Conservation (phyloP, 176 grass and related monocot genomes). For the Oryza coarctata region DNA sequence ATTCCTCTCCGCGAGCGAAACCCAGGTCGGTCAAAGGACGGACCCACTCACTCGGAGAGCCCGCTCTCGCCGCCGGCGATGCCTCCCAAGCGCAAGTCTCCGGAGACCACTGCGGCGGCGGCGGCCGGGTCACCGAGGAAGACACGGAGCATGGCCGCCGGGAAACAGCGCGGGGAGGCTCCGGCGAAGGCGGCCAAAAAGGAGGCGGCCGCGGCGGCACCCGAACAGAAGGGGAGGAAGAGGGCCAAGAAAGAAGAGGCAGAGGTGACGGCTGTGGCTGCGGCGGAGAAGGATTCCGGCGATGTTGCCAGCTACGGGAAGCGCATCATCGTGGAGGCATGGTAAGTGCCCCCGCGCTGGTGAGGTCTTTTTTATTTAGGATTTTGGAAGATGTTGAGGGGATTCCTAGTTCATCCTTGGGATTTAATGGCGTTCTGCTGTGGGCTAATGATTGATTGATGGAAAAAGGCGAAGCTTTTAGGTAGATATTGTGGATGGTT, state of each 20-base stretch:
- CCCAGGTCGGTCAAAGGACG: not conserved
- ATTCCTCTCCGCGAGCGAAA: not conserved
- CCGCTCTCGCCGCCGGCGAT: constrained; percentile 1
- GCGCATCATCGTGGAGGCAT: constrained; percentile 50
- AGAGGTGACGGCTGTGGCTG: not conserved
- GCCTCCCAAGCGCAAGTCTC: constrained; percentile 50
- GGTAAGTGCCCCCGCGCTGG: constrained; percentile 13
- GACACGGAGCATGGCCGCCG: constrained; percentile 43
- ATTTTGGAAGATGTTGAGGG: not conserved
- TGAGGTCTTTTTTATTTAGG: not conserved
- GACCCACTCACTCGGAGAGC: not conserved
- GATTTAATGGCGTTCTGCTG: not conserved
- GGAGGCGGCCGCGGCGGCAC: not conserved
- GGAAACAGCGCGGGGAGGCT: constrained; percentile 29
- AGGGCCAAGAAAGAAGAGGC: constrained; percentile 18
- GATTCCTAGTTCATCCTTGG: not conserved
- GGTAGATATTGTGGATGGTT: not conserved
- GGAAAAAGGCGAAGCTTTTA: not conserved
- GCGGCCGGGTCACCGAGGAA: constrained; percentile 31
- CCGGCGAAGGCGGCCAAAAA: not conserved
- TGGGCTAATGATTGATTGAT: no score
- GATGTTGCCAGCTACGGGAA: not conserved
- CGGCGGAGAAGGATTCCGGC: not conserved
- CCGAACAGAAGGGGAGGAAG: constrained; percentile 32
- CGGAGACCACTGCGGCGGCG: not conserved